phyloP scores from a whole-genome alignment of 2,329 filamentous ascomycete species.

The Trichoderma pleuroti region DNA sequence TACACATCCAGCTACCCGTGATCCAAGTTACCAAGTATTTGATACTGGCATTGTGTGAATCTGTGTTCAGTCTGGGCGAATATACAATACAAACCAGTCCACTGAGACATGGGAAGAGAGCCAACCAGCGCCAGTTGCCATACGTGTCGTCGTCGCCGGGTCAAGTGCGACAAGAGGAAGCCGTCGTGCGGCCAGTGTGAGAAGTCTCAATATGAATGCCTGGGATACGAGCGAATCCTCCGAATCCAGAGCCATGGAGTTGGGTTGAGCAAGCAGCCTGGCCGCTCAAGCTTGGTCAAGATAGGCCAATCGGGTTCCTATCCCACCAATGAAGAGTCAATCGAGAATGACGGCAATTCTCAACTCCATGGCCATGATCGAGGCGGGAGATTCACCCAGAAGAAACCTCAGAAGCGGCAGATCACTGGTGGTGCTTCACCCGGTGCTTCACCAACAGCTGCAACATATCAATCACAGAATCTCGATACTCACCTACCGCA shows the following conservation, averaged over 20 bases:
- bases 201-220: not conserved
- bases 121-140: not conserved
- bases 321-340: not conserved
- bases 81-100: not conserved
- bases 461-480: not conserved
- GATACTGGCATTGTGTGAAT: not conserved
- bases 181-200: not conserved
- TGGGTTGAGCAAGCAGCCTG: not conserved
- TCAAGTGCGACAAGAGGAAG: not conserved
- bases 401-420: not conserved
- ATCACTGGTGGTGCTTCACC: no score
- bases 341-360: rapidly evolving
- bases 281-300: not conserved
- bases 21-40: not conserved
- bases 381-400: not conserved
- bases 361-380: not conserved
- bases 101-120: not conserved
- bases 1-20: not conserved
- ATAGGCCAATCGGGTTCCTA: not conserved
- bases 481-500: not conserved
- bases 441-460: not conserved
- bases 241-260: not conserved
- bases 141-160: not conserved
- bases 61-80: not conserved
- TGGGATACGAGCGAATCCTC: not conserved